Base-by-base conservation (phyloP, 768 basidiomycete genomes). In the Leccinum sublutescens region DNA sequence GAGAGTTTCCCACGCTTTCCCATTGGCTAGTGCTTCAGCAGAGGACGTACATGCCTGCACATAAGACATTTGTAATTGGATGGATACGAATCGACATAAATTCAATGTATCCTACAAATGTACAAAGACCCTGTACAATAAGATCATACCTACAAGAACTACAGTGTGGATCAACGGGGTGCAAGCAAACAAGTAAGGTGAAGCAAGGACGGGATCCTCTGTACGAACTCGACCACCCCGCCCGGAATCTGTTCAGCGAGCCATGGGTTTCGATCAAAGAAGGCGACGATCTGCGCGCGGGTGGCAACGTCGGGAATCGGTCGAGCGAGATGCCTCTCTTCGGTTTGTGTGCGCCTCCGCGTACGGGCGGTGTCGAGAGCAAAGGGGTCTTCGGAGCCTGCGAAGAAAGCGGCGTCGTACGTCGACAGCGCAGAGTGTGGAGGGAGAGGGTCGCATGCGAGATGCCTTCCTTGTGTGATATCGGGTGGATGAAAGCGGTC, bases 341-440 rank as follows among this genome's bases (percentile, higher is more conserved):
- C 81, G 38, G 72, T 66, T 15, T 68, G 82, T 17, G 77, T 75
- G 56, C 81, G 69, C 45, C 76, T 77, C 52, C 79, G 73, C 45
- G 72, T 60, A 45, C 74, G 72, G 49, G 67, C 54, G 29, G 48
- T 2, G 17, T 15, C 38, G 8, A 27, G 36, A 19, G 77, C 69
- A 52, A 82, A 77, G 15, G 77, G 56, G 62, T 88, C 86, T 54
- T 86, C 85, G 3, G 80, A 76, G 2, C 84, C 83, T 15, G 72
- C 75, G 76, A 98, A 95, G 74, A 95, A 97, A n/a, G 71, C 71
- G 4, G 80, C 75, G 61, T 93, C 80, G 73, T 97, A 97, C 43
- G 66, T 69, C 34, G 80, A 88, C 2, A 85, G 66, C 2, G 81
- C 74, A 1, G 81, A 80, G 6, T 74, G 75, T 0, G 95, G 95